A percentile compares a stretch with the other conserved stretches of the same genome.
Conservation (phyloP, 352 stramenopile species). For the Globisporangium paddicum region DNA sequence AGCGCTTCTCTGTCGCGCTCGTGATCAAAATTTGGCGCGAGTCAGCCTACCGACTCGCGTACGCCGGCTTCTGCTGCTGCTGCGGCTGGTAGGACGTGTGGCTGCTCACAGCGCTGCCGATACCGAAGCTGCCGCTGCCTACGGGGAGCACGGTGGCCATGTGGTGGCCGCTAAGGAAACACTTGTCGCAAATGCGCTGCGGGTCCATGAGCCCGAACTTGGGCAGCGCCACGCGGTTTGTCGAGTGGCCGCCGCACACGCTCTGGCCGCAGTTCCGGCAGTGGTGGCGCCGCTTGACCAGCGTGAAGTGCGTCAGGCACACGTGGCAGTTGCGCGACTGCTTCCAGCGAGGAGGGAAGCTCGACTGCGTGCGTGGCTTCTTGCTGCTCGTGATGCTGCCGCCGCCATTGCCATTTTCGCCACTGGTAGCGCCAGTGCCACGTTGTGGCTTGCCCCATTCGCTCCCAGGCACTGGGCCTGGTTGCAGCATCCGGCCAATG, state of each 20-base stretch:
- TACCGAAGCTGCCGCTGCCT: constrained; percentile 31
- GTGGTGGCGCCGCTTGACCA: constrained; percentile 73
- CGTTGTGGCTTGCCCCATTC: constrained; percentile 6
- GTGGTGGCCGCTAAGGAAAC: constrained; percentile 65
- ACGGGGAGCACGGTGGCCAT: constrained; percentile 28
- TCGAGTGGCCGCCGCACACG: constrained; percentile 70
- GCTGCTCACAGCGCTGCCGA: constrained; percentile 27
- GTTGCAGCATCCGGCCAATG: constrained; percentile 2
- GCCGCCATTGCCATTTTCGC: background rate
- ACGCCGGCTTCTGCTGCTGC: constrained; percentile 22
- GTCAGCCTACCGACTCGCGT: constrained; percentile 1
- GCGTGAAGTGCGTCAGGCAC: constrained; percentile 47
- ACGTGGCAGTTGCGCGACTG: constrained; percentile 70
- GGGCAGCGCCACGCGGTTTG: constrained; percentile 68
- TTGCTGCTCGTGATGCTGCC: background rate
- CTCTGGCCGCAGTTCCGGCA: constrained; percentile 79
- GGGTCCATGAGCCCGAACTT: constrained; percentile 69
- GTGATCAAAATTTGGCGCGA: background rate
- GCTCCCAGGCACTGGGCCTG: background rate
- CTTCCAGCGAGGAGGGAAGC: constrained; percentile 73
- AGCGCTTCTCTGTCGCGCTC: background rate
- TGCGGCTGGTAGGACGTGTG: constrained; percentile 27
- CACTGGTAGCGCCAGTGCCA: too few species aligned
- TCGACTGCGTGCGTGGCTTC: constrained; percentile 34
- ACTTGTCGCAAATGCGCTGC: constrained; percentile 78